Evolutionary conservation across 345 rosid genomes (phyloP), one percentile per base, ranked within the genome.

Genomic region (Hibiscus tridactylites): DNA sequence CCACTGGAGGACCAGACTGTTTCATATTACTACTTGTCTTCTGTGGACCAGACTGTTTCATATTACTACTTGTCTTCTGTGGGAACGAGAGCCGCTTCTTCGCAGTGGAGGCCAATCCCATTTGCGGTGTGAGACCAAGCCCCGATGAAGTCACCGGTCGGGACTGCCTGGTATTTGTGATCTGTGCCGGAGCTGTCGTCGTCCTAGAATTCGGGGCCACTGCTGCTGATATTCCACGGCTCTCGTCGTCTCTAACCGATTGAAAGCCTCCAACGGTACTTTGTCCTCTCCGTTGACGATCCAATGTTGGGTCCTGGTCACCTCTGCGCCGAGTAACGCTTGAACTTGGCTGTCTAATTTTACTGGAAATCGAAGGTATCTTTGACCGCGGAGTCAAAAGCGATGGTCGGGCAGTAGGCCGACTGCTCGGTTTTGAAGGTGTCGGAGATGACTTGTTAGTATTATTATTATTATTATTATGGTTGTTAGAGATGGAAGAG

Each of bases 11-110:
- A 61, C 83, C 87, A 0, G 83, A 80, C 74, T 76, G 85, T 75
- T 82, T 77, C 79, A 88, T 80, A 21, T 66, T 69, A 35, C 59
- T 79, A 42, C 83, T 80, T 0, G 86, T 81, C 3, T 86, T 84
- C 9, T 79, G 65, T 1, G 85, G 83, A 61, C 83, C 87, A 0
- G 83, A 80, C 74, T 76, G 85, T 75, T 82, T 77, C 79, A 88
- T 80, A 21, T 66, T 69, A 35, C 59, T 79, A 42, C 83, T 80
- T 0, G 86, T 81, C 3, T 86, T 84, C 9, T 79, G 65, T 1
- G 85, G 83, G 76, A 82, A 81, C 7, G 88, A 80, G 58, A 89
- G 87, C 47, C 85, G 86, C 71, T 85, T 89, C 84, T 74, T 87
- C 15, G 83, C 90, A 35, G 84, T 67, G 44, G 71, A 74, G 5